Evolutionary conservation across 495 filamentous ascomycete species (phyloP).

Genomic region (Acidiella bohemica): DNA sequence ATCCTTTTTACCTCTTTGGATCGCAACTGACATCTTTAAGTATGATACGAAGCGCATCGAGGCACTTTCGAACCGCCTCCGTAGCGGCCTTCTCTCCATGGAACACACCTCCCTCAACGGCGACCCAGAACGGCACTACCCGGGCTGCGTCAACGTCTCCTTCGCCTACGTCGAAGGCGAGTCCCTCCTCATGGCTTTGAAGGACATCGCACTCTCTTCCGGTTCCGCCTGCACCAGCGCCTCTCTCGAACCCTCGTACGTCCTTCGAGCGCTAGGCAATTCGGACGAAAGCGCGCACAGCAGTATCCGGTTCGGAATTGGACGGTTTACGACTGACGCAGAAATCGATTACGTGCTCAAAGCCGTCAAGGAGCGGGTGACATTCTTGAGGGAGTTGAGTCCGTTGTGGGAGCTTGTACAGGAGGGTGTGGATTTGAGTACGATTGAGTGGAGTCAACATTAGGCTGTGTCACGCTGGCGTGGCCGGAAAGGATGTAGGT

Average conservation of each 20-base stretch:
- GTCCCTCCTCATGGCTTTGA: constrained; percentile 93
- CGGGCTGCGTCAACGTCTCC: constrained; percentile 94
- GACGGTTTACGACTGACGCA: constrained; percentile 83
- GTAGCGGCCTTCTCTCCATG: constrained; percentile 66
- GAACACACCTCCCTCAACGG: constrained; percentile 92
- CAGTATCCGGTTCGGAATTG: constrained; percentile 95
- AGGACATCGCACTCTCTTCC: constrained; percentile 96
- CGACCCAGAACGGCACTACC: constrained; percentile 69
- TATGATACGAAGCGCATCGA: constrained; percentile 82
- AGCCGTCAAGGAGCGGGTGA: constrained; percentile 78
- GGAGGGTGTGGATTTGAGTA: constrained; percentile 87
- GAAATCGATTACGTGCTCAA: constrained; percentile 98
- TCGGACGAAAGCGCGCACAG: constrained; percentile 96
- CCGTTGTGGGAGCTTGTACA: constrained; percentile 97
- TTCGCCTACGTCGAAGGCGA: constrained; percentile 99
- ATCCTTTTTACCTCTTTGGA: too few species aligned
- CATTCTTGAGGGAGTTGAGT: constrained; percentile 89
- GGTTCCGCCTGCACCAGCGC: constrained; percentile 96
- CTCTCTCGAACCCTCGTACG: constrained; percentile 90
- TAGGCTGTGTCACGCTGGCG: constrained; percentile 28
- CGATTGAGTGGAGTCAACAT: constrained; percentile 95
- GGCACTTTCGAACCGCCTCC: constrained; percentile 65
- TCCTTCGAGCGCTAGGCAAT: constrained; percentile 81
- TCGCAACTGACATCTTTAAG: constrained; percentile 34
- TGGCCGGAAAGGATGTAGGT: too few species aligned